phyloP scores from a whole-genome alignment of 2,329 filamentous ascomycete species.

The Pseudofabraea citricarpa region DNA sequence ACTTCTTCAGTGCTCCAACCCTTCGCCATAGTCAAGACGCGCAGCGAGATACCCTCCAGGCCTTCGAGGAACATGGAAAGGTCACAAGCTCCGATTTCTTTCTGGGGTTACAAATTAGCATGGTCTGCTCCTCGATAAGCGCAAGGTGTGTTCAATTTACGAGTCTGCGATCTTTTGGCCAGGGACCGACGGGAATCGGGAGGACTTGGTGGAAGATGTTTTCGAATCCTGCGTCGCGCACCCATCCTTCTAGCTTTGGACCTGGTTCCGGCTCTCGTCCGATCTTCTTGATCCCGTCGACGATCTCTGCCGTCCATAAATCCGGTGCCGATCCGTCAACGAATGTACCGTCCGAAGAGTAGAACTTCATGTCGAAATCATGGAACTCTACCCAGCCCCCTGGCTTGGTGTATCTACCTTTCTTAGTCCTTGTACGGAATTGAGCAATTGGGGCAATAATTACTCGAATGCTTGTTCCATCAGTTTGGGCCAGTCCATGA shows the following conservation, averaged over 20 bases:
- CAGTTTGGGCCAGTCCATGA: conserved; percentile 10
- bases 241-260: conserved; percentile 13
- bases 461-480: conserved; percentile 18
- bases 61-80: conserved; percentile 11
- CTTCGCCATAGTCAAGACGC: conserved; percentile 23
- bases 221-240: conserved; percentile 33
- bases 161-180: conserved; percentile 31
- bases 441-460: no score
- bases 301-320: conserved; percentile 8
- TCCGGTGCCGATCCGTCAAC: conserved; percentile 7
- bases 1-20: conserved; percentile 23
- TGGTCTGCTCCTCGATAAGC: not conserved
- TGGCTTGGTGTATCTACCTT: conserved; percentile 8
- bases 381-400: conserved; percentile 15
- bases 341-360: conserved; percentile 18
- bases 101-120: conserved; percentile 1
- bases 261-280: conserved; percentile 9
- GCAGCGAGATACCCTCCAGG: conserved; percentile 25
- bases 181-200: conserved; percentile 32
- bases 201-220: conserved; percentile 24
- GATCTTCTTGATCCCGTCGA: conserved; percentile 5
- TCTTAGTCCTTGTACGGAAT: no score
- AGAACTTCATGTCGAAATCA: conserved; percentile 12
- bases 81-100: conserved; percentile 8
- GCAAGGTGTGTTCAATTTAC: not conserved